Evolutionary conservation across 164 flowering plant species (phyloP).

Genomic region (Umbilicus rupestris): DNA sequence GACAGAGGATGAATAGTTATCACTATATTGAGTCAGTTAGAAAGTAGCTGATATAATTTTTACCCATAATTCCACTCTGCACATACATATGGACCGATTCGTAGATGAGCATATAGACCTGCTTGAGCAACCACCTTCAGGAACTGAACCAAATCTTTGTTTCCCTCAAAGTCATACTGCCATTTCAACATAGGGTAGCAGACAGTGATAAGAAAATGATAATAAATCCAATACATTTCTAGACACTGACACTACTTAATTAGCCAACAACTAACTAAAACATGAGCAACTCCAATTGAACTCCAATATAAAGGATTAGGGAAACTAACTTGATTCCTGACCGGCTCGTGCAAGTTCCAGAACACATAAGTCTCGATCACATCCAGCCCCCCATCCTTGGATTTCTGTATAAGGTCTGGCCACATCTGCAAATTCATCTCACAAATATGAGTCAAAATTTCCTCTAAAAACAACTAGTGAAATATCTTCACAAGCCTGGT

Average conservation of each 20-base stretch:
- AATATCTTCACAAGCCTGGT: too few species aligned
- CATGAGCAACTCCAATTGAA: too few species aligned
- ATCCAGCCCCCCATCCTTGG: conserved; percentile 93
- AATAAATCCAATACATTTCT: too few species aligned
- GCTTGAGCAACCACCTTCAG: conserved; percentile 70
- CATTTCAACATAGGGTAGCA: neutral
- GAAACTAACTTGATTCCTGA: conserved; percentile 40
- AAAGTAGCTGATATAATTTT: neutral
- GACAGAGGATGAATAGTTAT: neutral
- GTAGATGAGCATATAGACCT: conserved; percentile 71
- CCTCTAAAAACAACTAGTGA: too few species aligned
- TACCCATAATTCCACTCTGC: conserved; percentile 99
- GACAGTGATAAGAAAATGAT: neutral
- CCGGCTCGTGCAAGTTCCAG: conserved; percentile 91
- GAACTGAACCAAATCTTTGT: conserved; percentile 76
- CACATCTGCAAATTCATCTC: conserved; percentile 60
- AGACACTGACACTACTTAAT: neutral
- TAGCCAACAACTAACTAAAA: neutral
- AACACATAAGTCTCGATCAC: conserved; percentile 90
- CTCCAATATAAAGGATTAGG: too few species aligned
- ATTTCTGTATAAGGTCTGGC: conserved; percentile 84
- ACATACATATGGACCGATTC: conserved; percentile 95
- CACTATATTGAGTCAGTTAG: neutral
- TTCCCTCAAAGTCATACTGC: conserved; percentile 85
- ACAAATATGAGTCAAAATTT: too few species aligned